These are phyloP conservation scores for Chrysoporthe deuterocubensis DNA, from an alignment of 2,329 filamentous ascomycete genomes.

Conservation along the genomic window DNA sequence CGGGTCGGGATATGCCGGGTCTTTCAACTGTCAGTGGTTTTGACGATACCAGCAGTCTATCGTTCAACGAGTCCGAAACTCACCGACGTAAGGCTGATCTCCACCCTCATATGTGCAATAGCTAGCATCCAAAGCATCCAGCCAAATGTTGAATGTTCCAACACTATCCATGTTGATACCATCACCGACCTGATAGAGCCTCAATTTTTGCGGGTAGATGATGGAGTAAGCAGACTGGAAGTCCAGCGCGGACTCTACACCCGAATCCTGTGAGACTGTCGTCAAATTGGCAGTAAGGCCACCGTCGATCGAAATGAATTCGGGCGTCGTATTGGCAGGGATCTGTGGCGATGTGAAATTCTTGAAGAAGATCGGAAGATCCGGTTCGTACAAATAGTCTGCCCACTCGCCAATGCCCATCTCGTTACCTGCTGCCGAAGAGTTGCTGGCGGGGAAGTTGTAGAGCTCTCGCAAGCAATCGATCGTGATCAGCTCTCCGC, in stretches of 20 bases:
- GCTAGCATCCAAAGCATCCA: slow-evolving; percentile 53
- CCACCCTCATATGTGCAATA: slow-evolving; percentile 48
- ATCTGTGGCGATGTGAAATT: slow-evolving; percentile 26
- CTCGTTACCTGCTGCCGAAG: slow-evolving; percentile 29
- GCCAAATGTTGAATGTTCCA: slow-evolving; percentile 27
- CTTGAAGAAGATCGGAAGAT: slow-evolving; percentile 29
- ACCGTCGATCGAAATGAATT: slow-evolving; percentile 24
- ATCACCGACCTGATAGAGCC: slow-evolving; percentile 49
- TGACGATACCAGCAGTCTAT: background rate
- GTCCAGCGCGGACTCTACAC: slow-evolving; percentile 43
- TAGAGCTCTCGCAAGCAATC: slow-evolving; percentile 28
- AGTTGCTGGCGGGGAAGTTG: slow-evolving; percentile 26
- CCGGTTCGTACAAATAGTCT: slow-evolving; percentile 38
- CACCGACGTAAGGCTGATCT: slow-evolving; percentile 19
- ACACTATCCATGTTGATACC: slow-evolving; percentile 38
- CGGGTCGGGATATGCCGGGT: slow-evolving; percentile 17
- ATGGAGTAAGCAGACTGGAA: slow-evolving; percentile 43
- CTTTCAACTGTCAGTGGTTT: background rate
- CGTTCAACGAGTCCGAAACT: background rate
- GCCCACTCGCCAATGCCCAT: slow-evolving; percentile 37
- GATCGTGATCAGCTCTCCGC: slow-evolving; percentile 16
- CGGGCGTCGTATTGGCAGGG: slow-evolving; percentile 22
- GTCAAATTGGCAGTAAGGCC: slow-evolving; percentile 25
- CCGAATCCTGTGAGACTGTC: slow-evolving; percentile 31
- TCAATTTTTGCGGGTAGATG: slow-evolving; percentile 45